A percentile compares a stretch with the other conserved stretches of the same genome.
Evolutionary conservation across 163 green algal species (phyloP).

Genomic region (Scenedesmus sp.): DNA sequence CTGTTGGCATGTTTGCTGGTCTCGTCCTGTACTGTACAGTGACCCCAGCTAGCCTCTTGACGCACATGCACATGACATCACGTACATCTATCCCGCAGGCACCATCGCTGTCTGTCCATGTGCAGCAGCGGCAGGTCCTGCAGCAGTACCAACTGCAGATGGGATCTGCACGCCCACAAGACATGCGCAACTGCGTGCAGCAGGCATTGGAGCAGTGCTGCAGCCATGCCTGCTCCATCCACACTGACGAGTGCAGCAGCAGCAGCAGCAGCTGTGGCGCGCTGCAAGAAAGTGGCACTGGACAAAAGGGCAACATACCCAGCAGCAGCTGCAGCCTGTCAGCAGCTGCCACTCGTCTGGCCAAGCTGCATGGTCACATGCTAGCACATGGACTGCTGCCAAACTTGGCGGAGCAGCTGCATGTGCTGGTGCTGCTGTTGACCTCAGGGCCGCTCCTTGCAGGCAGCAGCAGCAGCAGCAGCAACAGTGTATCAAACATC

Average conservation of each 20-base stretch:
- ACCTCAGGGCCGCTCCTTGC: background rate
- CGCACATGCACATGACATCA: background rate
- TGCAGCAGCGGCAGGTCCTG: slow-evolving; percentile 20
- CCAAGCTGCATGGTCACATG: slow-evolving; percentile 48
- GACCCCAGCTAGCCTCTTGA: no score
- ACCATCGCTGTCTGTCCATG: background rate
- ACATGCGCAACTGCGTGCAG: slow-evolving; percentile 4
- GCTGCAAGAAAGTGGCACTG: background rate
- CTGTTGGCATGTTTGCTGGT: background rate
- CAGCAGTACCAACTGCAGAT: slow-evolving; percentile 15
- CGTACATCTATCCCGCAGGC: background rate
- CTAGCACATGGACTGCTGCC: slow-evolving; percentile 20
- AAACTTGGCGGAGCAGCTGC: slow-evolving; percentile 28
- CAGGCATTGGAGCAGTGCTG: background rate
- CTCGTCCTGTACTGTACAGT: background rate
- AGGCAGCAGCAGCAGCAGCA: background rate
- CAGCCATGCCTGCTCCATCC: slow-evolving; percentile 2
- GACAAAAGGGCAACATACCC: background rate
- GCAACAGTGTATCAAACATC: background rate
- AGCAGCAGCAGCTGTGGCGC: background rate
- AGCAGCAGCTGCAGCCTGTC: background rate
- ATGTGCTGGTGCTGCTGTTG: slow-evolving; percentile 19
- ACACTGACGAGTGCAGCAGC: background rate
- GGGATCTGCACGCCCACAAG: background rate
- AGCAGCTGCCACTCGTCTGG: slow-evolving; percentile 6